phyloP scores from a whole-genome alignment of 2,329 filamentous ascomycete genomes.

The Leptographium procerum region DNA sequence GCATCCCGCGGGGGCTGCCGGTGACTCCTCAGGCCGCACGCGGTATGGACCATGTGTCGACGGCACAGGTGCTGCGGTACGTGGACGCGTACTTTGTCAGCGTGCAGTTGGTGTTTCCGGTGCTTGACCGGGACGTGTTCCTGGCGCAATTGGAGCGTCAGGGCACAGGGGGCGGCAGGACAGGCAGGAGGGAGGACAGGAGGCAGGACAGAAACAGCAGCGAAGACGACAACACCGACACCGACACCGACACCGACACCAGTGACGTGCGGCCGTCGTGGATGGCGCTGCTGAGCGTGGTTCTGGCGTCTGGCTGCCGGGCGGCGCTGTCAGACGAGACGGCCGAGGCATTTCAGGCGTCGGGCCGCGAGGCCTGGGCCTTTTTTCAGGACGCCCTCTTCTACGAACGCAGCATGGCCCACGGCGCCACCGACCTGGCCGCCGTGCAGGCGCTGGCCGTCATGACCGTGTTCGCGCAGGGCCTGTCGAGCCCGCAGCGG shows the following conservation, averaged over 20 bases:
- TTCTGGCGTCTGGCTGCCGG: conserved; percentile 5
- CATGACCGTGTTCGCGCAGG: conserved; percentile 5
- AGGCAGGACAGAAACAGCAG: too few relatives aligned
- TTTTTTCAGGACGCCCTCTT: conserved; percentile 5
- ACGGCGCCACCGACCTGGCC: conserved; percentile 3
- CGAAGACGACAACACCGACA: too few relatives aligned
- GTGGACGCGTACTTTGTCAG: conserved; percentile 5
- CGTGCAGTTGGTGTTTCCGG: conserved; percentile 3
- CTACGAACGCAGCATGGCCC: conserved; percentile 3
- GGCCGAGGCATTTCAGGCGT: conserved; percentile 4
- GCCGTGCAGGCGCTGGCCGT: conserved; percentile 6
- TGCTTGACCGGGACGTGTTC: conserved; percentile 3
- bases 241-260: background rate
- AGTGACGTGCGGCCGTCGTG: background rate
- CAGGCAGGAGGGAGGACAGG: background rate
- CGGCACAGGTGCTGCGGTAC: background rate
- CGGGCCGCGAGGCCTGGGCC: conserved; percentile 3
- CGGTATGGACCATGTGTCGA: background rate
- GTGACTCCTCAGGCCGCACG: background rate
- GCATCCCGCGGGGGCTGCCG: background rate
- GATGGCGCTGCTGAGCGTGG: conserved; percentile 3
- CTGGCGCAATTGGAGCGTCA: background rate
- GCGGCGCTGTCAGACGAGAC: conserved; percentile 4
- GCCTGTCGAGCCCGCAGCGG: conserved; percentile 4
- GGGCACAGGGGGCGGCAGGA: background rate